Percentiles rank a stretch among this genome's conserved stretches.
Conservation (phyloP, 2,329 filamentous ascomycete genomes). For the Teratosphaeria gauchensis region DNA sequence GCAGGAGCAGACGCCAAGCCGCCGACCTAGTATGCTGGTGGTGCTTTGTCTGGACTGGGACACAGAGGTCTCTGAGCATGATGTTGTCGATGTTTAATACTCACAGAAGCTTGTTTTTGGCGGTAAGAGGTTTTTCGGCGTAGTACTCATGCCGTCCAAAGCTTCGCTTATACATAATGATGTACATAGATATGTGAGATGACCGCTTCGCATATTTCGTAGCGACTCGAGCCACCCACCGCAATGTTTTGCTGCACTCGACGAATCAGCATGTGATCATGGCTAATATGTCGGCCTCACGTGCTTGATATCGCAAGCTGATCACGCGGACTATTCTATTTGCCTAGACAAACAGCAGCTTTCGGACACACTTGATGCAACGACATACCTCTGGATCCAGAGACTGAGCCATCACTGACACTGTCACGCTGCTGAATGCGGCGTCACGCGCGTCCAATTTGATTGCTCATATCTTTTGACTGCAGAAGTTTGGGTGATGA, state of each 20-base stretch:
- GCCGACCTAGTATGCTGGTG: neutral
- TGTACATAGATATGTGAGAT: neutral
- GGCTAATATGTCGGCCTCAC: neutral
- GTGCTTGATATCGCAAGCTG: neutral
- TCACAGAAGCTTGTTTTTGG: neutral
- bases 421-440: neutral
- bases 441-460: neutral
- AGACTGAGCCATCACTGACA: neutral
- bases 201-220: neutral
- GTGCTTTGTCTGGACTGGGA: neutral
- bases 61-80: neutral
- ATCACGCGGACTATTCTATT: neutral
- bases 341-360: neutral
- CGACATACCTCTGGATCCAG: neutral
- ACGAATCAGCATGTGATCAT: neutral
- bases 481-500: neutral
- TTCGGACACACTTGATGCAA: neutral
- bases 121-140: neutral
- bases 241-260: neutral
- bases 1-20: constrained; percentile 2
- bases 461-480: neutral
- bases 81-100: neutral
- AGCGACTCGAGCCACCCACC: neutral
- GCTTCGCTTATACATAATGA: neutral
- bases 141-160: neutral